phyloP scores from a whole-genome alignment of 2,329 filamentous ascomycete genomes.

The Incumbomyces lentus region DNA sequence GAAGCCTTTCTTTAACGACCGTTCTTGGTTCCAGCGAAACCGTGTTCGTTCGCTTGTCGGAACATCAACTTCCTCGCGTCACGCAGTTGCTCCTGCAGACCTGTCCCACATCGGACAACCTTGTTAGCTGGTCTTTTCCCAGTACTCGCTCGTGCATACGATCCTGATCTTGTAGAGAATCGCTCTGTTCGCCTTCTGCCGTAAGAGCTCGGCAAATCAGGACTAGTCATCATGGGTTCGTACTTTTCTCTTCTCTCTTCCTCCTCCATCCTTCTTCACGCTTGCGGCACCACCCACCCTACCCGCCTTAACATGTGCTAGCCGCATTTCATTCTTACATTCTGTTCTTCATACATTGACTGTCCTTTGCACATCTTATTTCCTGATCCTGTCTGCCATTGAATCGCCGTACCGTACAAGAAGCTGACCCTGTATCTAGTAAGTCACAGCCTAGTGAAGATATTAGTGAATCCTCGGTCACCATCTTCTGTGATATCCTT shows the following conservation, averaged over 20 bases:
- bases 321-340: slow-evolving; percentile 10
- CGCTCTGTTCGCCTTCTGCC: slow-evolving; percentile 13
- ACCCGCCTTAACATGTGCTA: slow-evolving; percentile 15
- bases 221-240: slow-evolving; percentile 24
- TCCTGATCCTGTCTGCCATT: neutral
- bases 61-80: slow-evolving; percentile 1
- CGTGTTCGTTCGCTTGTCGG: slow-evolving; percentile 4
- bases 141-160: slow-evolving; percentile 23
- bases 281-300: slow-evolving; percentile 17
- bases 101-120: slow-evolving; percentile 21
- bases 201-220: slow-evolving; percentile 10
- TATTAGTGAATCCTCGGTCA: too few species aligned
- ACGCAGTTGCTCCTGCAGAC: slow-evolving; percentile 8
- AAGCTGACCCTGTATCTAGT: slow-evolving; percentile 12
- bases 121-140: slow-evolving; percentile 21
- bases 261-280: slow-evolving; percentile 12
- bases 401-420: neutral
- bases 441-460: neutral
- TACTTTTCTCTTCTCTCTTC: slow-evolving; percentile 11
- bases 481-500: neutral
- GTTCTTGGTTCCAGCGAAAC: neutral
- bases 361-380: slow-evolving; percentile 8
- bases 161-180: slow-evolving; percentile 22
- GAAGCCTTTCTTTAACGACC: neutral
- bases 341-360: slow-evolving; percentile 13